Conservation (phyloP, 2,329 filamentous ascomycete genomes). For the Colletotrichum endophyticum region DNA sequence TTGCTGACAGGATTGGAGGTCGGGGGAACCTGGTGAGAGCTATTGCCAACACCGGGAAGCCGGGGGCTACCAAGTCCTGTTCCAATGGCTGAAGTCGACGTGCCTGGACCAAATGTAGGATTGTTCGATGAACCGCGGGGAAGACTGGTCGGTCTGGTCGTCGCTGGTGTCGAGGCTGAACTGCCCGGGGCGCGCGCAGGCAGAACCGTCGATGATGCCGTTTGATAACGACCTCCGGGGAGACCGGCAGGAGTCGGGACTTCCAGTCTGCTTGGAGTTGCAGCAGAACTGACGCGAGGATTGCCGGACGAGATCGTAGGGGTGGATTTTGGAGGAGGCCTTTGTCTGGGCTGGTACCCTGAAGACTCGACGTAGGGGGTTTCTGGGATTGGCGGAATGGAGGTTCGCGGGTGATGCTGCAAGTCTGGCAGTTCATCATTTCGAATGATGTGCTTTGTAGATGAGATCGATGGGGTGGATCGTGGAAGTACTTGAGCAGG, state of each 20-base stretch:
- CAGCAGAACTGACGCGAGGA: background rate
- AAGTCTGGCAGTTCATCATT: background rate
- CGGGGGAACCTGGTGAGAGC: background rate
- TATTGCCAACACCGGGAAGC: background rate
- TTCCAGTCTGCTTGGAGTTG: background rate
- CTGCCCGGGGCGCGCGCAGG: background rate
- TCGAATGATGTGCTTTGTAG: background rate
- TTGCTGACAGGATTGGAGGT: background rate
- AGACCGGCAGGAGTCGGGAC: background rate
- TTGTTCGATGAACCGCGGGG: background rate
- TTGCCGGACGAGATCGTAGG: background rate
- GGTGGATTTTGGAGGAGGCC: background rate
- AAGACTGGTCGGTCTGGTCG: background rate
- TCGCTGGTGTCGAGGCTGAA: background rate
- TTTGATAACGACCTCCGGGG: background rate
- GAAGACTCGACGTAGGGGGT: background rate
- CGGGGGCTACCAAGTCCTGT: background rate
- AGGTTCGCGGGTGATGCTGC: background rate
- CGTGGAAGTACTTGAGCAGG: background rate
- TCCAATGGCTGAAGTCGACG: background rate
- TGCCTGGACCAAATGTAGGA: background rate
- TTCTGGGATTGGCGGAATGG: background rate
- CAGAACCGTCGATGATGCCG: background rate
- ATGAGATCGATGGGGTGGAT: background rate
- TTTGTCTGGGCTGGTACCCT: background rate